Evolutionary conservation across 768 basidiomycete species (phyloP).

Genomic region (Hemileccinum impolitum): DNA sequence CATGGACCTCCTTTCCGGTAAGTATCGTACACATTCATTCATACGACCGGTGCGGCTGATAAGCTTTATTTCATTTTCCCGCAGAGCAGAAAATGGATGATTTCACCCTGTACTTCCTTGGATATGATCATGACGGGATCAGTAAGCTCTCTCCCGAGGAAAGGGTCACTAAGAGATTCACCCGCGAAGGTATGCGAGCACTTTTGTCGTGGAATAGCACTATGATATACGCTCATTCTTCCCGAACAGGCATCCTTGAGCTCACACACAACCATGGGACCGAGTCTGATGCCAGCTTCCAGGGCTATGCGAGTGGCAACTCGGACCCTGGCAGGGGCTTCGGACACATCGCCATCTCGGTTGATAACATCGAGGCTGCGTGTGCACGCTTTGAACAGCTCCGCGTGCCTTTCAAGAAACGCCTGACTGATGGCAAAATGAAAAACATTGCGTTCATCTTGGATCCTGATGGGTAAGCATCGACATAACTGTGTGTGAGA

Average conservation of each 20-base stretch:
- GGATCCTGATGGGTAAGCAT: constrained; percentile 74
- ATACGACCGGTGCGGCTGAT: not conserved
- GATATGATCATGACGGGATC: constrained; percentile 60
- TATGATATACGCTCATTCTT: not conserved
- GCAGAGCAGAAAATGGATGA: constrained; percentile 52
- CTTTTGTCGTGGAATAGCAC: not conserved
- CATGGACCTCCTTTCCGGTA: constrained; percentile 71
- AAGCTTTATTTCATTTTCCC: constrained; percentile 1
- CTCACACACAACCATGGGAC: constrained; percentile 90
- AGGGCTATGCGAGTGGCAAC: constrained; percentile 87
- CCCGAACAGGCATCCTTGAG: constrained; percentile 66
- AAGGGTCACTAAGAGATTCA: constrained; percentile 44
- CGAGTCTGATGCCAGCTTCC: constrained; percentile 71
- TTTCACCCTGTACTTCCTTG: constrained; percentile 86
- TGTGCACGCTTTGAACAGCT: constrained; percentile 80
- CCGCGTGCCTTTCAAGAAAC: constrained; percentile 86
- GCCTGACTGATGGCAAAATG: constrained; percentile 83
- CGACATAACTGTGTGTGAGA: not conserved
- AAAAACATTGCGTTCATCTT: constrained; percentile 77
- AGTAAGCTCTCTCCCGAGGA: constrained; percentile 49
- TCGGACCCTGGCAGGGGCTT: constrained; percentile 73
- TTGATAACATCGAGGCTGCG: constrained; percentile 78
- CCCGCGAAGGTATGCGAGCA: constrained; percentile 59
- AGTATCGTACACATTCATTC: constrained; percentile 11
- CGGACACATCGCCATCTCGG: constrained; percentile 86